Conservation (phyloP, 495 filamentous ascomycete genomes). For the Trichoderma parareesei region DNA sequence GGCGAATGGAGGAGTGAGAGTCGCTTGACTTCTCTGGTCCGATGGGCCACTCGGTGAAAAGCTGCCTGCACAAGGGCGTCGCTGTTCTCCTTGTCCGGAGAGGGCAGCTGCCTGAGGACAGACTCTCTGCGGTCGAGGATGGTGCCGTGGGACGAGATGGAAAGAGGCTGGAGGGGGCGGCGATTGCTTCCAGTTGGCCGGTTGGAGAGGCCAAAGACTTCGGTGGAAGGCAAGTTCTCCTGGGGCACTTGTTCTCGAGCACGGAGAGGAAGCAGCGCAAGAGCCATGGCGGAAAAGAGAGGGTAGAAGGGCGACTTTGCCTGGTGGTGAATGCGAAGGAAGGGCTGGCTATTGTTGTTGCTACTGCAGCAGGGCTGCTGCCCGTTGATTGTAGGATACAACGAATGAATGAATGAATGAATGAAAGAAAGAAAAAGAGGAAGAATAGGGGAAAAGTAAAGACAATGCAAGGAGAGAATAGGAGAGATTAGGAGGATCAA, state of each 20-base stretch:
- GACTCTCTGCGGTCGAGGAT: not conserved
- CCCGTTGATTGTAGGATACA: not conserved
- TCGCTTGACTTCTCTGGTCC: not conserved
- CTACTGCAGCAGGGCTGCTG: not conserved
- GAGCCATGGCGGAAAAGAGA: not conserved
- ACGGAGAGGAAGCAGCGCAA: not conserved
- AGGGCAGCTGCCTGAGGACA: not conserved
- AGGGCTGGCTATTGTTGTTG: not conserved
- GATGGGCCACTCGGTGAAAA: not conserved
- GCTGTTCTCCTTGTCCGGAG: constrained; percentile 4
- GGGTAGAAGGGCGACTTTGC: not conserved
- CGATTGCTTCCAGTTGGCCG: constrained; percentile 1
- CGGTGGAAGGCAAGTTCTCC: not conserved
- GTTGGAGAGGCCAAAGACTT: not conserved
- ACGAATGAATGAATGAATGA: not conserved
- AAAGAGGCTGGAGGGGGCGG: not conserved
- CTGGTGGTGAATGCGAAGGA: not conserved
- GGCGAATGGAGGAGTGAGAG: not conserved
- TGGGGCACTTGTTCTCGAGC: not conserved
- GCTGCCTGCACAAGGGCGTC: not conserved
- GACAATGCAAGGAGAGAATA: no score
- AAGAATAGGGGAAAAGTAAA: not conserved
- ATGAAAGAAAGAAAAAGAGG: not conserved
- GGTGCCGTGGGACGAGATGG: not conserved
- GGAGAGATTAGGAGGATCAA: no score